phyloP scores from a whole-genome alignment of 768 basidiomycete genomes.

The Hydnomerulius pinastri region DNA sequence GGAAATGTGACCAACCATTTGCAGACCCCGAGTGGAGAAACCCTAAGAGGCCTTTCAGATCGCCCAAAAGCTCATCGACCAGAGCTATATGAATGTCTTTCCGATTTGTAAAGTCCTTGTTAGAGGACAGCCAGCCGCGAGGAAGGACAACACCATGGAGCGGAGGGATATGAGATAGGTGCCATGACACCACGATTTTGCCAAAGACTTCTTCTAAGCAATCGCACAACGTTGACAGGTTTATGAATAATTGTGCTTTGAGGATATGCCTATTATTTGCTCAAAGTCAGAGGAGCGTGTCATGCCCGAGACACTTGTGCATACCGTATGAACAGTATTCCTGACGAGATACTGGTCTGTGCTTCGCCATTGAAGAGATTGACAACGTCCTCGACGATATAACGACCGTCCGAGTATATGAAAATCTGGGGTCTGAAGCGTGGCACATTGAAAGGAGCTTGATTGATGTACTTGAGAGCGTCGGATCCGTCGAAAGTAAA shows the following conservation, averaged over 20 bases:
- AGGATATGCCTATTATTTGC: constrained; percentile 46
- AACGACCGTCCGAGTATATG: constrained; percentile 15
- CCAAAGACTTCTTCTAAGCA: constrained; percentile 51
- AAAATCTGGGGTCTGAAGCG: constrained; percentile 2
- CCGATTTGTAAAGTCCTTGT: constrained; percentile 13
- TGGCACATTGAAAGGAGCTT: constrained; percentile 29
- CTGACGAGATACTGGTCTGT: constrained; percentile 31
- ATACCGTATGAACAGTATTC: constrained; percentile 44
- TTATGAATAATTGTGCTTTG: constrained; percentile 37
- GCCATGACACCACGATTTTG: constrained; percentile 39
- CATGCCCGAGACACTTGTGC: constrained; percentile 7
- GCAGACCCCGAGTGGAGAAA: constrained; percentile 30
- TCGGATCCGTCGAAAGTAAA: constrained; percentile 39
- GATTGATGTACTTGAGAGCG: constrained; percentile 37
- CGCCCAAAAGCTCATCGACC: constrained; percentile 11
- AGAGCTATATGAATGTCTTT: constrained; percentile 10
- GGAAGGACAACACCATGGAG: constrained; percentile 56
- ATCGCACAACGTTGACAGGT: constrained; percentile 52
- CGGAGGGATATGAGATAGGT: constrained; percentile 13
- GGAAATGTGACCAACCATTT: constrained; percentile 26
- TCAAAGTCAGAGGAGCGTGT: not conserved
- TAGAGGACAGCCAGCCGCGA: constrained; percentile 47
- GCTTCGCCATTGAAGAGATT: constrained; percentile 28
- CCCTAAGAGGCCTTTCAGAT: constrained; percentile 28
- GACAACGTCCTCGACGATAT: constrained; percentile 37